Percentiles rank a stretch among this genome's conserved stretches.
phyloP scores from a whole-genome alignment of 257 asterid species.

The Ocimum tenuiflorum region DNA sequence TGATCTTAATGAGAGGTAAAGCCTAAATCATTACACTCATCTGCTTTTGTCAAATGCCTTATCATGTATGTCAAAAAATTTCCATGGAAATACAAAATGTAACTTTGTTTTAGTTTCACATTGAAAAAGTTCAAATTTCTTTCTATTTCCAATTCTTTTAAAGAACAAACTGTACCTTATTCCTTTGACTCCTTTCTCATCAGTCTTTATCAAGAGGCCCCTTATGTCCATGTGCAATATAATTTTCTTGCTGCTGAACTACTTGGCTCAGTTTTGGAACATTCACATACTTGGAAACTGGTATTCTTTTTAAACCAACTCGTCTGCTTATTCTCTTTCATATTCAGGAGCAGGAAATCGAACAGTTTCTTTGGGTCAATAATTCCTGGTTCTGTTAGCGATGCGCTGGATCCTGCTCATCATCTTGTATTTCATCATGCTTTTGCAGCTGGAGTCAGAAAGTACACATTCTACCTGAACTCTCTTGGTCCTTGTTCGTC shows the following conservation, averaged over 20 bases:
- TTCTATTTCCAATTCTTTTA: background rate
- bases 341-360: slow-evolving; percentile 52
- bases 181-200: too few species aligned
- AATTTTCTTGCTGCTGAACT: background rate
- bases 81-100: slow-evolving; percentile 3
- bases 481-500: slow-evolving; percentile 3
- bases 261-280: background rate
- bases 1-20: slow-evolving; percentile 63
- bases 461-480: slow-evolving; percentile 33
- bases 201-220: background rate
- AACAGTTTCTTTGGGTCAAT: slow-evolving; percentile 65
- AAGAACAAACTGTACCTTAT: background rate
- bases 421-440: slow-evolving; percentile 78
- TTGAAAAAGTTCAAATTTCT: background rate
- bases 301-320: background rate
- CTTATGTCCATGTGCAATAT: background rate
- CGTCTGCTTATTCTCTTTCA: slow-evolving; percentile 11
- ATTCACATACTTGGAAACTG: slow-evolving; percentile 2
- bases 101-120: background rate
- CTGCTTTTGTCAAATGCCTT: slow-evolving; percentile 5
- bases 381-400: slow-evolving; percentile 69
- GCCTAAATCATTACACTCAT: slow-evolving; percentile 4
- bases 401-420: slow-evolving; percentile 70
- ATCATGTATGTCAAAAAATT: background rate
- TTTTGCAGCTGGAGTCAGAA: slow-evolving; percentile 69